Evolutionary conservation across 805 yeast genomes (phyloP).

Genomic region (Saccharomycopsis lassenensis): DNA sequence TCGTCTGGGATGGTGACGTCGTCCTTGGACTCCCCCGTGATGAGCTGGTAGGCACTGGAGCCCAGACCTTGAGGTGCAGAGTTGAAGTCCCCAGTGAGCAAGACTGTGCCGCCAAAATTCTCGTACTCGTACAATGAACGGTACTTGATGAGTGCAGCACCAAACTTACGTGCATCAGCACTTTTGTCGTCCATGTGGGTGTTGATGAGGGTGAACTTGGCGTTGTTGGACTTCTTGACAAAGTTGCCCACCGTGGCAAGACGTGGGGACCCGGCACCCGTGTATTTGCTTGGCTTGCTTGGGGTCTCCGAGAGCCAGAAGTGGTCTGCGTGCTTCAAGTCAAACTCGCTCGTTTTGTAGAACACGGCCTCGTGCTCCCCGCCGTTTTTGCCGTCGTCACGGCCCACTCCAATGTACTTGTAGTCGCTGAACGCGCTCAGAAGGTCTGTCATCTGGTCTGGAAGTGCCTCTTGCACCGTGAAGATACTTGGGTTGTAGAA

Average conservation of each 20-base stretch:
- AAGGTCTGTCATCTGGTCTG: conserved; percentile 27
- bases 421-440: conserved; percentile 20
- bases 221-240: conserved; percentile 17
- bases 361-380: conserved; percentile 37
- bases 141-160: conserved; percentile 26
- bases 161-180: conserved; percentile 27
- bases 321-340: conserved; percentile 26
- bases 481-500: conserved; percentile 28
- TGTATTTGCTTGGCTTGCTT: conserved; percentile 28
- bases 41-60: conserved; percentile 24
- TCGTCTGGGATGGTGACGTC: conserved; percentile 10
- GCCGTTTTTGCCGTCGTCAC: conserved; percentile 32
- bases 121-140: conserved; percentile 29
- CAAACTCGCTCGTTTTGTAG: conserved; percentile 25
- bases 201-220: conserved; percentile 27
- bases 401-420: conserved; percentile 33
- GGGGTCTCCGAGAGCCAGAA: conserved; percentile 35
- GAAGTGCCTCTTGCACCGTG: conserved; percentile 29
- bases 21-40: conserved; percentile 19
- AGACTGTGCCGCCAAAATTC: conserved; percentile 26
- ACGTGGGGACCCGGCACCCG: conserved; percentile 32
- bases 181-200: conserved; percentile 35
- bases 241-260: conserved; percentile 30
- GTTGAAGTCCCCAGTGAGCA: conserved; percentile 38
- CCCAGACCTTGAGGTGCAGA: conserved; percentile 24